Evolutionary conservation across 495 filamentous ascomycete species (phyloP).

Genomic region (Thermothielavioides terrestris): DNA sequence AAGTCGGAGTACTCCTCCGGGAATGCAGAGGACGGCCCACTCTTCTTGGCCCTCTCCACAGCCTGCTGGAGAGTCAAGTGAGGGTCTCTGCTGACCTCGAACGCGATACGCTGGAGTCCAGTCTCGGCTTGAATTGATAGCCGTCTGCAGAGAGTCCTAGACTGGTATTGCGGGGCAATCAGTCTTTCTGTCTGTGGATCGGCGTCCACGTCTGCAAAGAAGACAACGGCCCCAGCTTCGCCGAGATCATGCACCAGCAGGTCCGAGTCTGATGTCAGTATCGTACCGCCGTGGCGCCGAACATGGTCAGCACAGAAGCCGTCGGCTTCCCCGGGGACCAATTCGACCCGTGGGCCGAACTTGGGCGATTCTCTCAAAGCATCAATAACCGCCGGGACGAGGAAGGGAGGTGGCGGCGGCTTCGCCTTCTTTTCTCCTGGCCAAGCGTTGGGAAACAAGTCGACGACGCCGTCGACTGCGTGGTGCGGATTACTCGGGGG

Average conservation of each 20-base stretch:
- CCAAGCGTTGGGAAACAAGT: slow-evolving; percentile 14
- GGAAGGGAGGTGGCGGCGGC: slow-evolving; percentile 52
- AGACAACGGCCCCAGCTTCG: slow-evolving; percentile 44
- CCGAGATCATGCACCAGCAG: slow-evolving; percentile 62
- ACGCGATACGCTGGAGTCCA: slow-evolving; percentile 28
- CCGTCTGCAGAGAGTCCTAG: slow-evolving; percentile 27
- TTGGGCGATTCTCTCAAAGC: slow-evolving; percentile 35
- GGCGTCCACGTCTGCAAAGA: slow-evolving; percentile 45
- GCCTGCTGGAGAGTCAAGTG: slow-evolving; percentile 26
- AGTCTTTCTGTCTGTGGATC: slow-evolving; percentile 14
- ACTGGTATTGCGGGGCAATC: slow-evolving; percentile 31
- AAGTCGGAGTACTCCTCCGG: slow-evolving; percentile 34
- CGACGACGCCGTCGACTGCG: neutral
- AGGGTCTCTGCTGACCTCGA: slow-evolving; percentile 30
- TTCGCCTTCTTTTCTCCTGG: slow-evolving; percentile 14
- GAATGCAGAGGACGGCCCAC: slow-evolving; percentile 8
- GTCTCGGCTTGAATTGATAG: slow-evolving; percentile 22
- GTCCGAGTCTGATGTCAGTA: slow-evolving; percentile 68
- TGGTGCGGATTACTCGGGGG: slow-evolving; percentile 5
- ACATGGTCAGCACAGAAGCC: slow-evolving; percentile 52
- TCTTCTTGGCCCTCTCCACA: slow-evolving; percentile 16
- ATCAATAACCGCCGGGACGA: slow-evolving; percentile 61
- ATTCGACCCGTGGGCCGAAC: slow-evolving; percentile 43
- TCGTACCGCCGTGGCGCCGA: slow-evolving; percentile 38
- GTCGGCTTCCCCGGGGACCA: slow-evolving; percentile 68